Evolutionary conservation across 257 asterid genomes (phyloP).

Genomic region (Lithospermum erythrorhizon): DNA sequence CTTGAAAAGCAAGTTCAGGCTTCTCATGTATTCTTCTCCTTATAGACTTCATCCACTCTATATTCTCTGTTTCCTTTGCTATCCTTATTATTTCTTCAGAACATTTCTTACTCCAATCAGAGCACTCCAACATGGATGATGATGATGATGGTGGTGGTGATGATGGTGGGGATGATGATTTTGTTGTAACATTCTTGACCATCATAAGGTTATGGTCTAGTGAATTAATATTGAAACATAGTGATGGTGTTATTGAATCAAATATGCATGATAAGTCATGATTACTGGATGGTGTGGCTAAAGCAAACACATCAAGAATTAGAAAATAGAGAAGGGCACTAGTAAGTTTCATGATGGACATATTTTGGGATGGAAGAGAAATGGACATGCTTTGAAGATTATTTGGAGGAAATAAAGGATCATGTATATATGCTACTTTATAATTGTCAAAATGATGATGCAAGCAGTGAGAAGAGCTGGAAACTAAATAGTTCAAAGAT

Average conservation of each 20-base stretch:
- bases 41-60: constrained; percentile 50
- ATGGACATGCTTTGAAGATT: too few species aligned
- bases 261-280: not conserved
- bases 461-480: not conserved
- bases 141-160: not conserved
- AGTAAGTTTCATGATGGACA: not conserved
- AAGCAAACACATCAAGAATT: not conserved
- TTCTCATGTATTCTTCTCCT: constrained; percentile 63
- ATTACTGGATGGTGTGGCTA: not conserved
- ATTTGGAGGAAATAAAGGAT: not conserved
- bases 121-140: constrained; percentile 14
- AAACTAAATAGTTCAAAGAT: too few species aligned
- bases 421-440: not conserved
- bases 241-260: constrained; percentile 1
- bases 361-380: not conserved
- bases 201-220: not conserved
- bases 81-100: constrained; percentile 37
- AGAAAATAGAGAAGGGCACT: not conserved
- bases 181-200: constrained; percentile 24
- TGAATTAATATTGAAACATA: constrained; percentile 7
- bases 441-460: not conserved
- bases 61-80: constrained; percentile 29
- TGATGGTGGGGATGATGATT: not conserved
- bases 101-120: constrained; percentile 41
- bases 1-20: constrained; percentile 87